Evolutionary conservation across 169 alveolate genomes (phyloP).

Genomic region (Plasmodium gaboni): DNA sequence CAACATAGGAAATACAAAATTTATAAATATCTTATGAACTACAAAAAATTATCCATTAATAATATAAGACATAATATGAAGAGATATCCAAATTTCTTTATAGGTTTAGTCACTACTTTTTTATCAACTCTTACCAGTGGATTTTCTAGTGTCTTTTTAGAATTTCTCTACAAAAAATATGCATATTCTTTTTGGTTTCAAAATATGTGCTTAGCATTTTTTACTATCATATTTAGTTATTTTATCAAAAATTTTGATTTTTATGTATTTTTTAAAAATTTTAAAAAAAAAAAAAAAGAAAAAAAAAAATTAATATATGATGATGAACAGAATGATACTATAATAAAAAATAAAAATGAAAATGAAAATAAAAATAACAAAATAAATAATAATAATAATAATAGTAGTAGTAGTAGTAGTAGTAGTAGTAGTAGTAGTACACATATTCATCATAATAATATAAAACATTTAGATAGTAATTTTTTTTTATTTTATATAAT

Average conservation of each 20-base stretch:
- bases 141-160: conserved; percentile 55
- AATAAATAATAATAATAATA: background rate
- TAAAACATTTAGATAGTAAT: background rate
- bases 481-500: conserved; percentile 1
- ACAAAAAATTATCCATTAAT: background rate
- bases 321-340: background rate
- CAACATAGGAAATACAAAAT: background rate
- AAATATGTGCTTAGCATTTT: conserved; percentile 42
- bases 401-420: too few relatives aligned
- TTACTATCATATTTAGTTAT: conserved; percentile 42
- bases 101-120: conserved; percentile 48
- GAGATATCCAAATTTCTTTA: conserved; percentile 13
- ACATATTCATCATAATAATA: too few relatives aligned
- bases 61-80: background rate
- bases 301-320: background rate
- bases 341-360: background rate
- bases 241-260: conserved; percentile 12
- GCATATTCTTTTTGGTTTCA: conserved; percentile 48
- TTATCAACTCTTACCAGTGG: conserved; percentile 55
- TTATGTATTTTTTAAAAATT: background rate
- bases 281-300: background rate
- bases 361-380: background rate
- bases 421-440: background rate
- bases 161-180: conserved; percentile 36
- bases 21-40: background rate